Evolutionary conservation across 2,329 filamentous ascomycete species (phyloP), one percentile per base, ranked within the genome.

Genomic region (Onygenales sp.): DNA sequence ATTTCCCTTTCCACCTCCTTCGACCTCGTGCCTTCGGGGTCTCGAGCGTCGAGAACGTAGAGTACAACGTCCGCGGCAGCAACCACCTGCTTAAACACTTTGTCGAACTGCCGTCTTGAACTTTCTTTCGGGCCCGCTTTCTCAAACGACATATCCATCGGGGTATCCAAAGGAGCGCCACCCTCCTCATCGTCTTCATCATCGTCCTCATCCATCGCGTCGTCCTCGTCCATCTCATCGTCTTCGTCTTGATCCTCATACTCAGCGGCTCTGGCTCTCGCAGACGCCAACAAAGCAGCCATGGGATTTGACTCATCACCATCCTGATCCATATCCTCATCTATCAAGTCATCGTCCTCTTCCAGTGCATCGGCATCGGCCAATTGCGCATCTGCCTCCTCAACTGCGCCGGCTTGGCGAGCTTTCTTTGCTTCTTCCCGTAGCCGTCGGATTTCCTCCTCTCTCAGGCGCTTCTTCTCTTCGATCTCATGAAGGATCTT

Each of bases 401-500:
- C 60, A 54, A 64, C 65, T 56, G 65, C 59, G 36, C 27, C 52
- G n/a, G 69, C 70, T 61, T 74, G 79, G 7, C 66, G 65, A 47
- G 67, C 67, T 45, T 62, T 59, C 40, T 63, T 66, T 53, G 84
- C 84, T 64, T 89, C 74, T 65, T 94, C 87, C 58, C 82, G 82
- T 62, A 82, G 79, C 66, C 81, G 81, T 68, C 81, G 77, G 54
- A 80, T 79, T 65, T 95, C 88, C 65, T 95, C 90, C 58, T 83
- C 83, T 76, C 92, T 96, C 69, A 81, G 76, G 60, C 85, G 76
- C 66, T 86, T 86, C 63, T 83, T 86, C 73, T 95, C 88, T 74
- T 98, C 93, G 62, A 98, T 94, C 72, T 98, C 90, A 54, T 91
- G 84, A 36, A 98, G 80, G 32, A 98, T 81, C 77, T 87, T 91